Evolutionary conservation across 1,284 basidiomycete species (phyloP).

Genomic region (Moesziomyces sp.): DNA sequence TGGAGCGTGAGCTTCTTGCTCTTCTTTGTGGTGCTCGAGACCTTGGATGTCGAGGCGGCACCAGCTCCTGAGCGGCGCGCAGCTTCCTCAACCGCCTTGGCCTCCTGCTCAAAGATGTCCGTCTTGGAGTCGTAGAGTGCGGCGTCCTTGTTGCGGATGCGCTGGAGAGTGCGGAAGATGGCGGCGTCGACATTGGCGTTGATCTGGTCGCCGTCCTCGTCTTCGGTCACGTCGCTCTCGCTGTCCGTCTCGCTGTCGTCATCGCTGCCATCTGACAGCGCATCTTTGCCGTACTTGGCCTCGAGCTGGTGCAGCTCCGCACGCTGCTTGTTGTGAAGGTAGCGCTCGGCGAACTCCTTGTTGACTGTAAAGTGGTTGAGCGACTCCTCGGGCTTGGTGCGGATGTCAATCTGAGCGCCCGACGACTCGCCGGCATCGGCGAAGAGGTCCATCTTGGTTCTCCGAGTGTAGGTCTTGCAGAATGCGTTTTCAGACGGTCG

Average conservation of each 20-base stretch:
- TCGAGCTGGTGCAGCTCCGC: slow-evolving; percentile 61
- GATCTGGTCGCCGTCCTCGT: slow-evolving; percentile 94
- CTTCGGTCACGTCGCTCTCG: slow-evolving; percentile 79
- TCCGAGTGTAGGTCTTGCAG: background rate
- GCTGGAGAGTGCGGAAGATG: slow-evolving; percentile 87
- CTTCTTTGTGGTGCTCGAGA: slow-evolving; percentile 27
- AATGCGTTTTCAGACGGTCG: too few species aligned
- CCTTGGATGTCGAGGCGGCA: slow-evolving; percentile 7
- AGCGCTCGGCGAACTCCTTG: slow-evolving; percentile 62
- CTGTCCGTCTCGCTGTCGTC: slow-evolving; percentile 44
- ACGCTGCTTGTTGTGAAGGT: slow-evolving; percentile 63
- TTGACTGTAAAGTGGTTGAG: slow-evolving; percentile 59
- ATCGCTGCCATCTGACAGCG: slow-evolving; percentile 19
- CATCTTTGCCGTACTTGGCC: slow-evolving; percentile 56
- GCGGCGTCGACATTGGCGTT: slow-evolving; percentile 94
- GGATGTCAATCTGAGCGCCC: slow-evolving; percentile 33
- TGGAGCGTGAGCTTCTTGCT: slow-evolving; percentile 63
- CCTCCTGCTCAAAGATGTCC: slow-evolving; percentile 60
- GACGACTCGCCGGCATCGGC: slow-evolving; percentile 6
- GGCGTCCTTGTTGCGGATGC: slow-evolving; percentile 85
- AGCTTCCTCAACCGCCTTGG: slow-evolving; percentile 26
- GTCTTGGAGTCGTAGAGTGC: slow-evolving; percentile 77
- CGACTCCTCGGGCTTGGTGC: slow-evolving; percentile 40
- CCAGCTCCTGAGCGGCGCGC: slow-evolving; percentile 18
- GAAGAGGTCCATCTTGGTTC: slow-evolving; percentile 40